Evolutionary conservation across 208 protist genomes (phyloP).

Genomic region (Entamoeba invadens): DNA sequence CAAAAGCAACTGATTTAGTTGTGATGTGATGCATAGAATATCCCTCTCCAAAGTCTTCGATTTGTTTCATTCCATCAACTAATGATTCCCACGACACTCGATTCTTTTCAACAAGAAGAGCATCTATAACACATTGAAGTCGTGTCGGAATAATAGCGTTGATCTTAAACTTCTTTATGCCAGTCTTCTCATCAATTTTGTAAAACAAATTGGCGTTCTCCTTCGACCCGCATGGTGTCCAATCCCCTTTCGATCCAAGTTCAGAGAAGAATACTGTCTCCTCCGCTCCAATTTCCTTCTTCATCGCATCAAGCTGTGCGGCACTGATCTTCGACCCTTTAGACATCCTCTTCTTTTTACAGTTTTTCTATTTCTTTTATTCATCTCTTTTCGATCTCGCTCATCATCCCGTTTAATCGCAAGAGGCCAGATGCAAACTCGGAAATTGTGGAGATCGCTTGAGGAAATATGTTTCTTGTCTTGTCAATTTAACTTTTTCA

Average conservation of each 20-base stretch:
- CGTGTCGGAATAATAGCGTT: neutral
- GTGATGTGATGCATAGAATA: neutral
- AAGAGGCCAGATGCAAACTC: no score
- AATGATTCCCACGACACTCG: neutral
- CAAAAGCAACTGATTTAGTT: neutral
- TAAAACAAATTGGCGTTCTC: neutral
- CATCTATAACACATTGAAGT: neutral
- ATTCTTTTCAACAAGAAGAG: neutral
- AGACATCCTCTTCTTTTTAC: no score
- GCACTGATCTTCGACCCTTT: neutral
- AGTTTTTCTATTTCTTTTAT: no score
- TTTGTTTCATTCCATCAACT: slow-evolving; percentile 1
- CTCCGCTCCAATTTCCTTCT: neutral
- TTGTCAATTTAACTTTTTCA: no score
- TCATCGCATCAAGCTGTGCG: neutral
- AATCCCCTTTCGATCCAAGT: neutral
- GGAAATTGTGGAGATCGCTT: no score
- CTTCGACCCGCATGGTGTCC: neutral
- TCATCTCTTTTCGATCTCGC: no score
- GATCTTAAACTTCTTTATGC: neutral
- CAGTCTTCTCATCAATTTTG: neutral
- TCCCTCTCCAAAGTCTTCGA: neutral
- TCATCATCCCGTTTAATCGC: no score
- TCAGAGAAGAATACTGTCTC: neutral
- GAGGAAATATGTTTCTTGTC: no score